phyloP scores from a whole-genome alignment of 257 asterid genomes.

The Cinchona pubescens region DNA sequence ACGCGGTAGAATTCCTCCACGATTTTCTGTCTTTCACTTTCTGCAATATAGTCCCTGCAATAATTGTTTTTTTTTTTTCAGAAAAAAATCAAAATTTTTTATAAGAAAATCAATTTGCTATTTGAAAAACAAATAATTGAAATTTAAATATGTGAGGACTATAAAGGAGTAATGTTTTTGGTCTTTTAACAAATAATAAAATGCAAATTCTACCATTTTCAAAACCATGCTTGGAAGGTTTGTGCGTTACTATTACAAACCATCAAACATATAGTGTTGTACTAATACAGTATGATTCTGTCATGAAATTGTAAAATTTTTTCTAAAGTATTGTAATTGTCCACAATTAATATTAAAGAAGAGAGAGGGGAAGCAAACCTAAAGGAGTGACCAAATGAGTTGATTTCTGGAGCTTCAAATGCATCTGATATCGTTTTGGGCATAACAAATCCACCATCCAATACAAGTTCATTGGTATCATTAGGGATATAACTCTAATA shows the following conservation, averaged over 20 bases:
- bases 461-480: slow-evolving; percentile 37
- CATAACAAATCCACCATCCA: slow-evolving; percentile 49
- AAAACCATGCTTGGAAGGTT: too few relatives aligned
- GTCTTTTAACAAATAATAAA: too few relatives aligned
- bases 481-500: slow-evolving; percentile 26
- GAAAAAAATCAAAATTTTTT: slow-evolving; percentile 15
- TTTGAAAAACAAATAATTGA: not conserved
- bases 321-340: too few relatives aligned
- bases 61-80: too few relatives aligned
- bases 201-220: too few relatives aligned
- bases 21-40: slow-evolving; percentile 55
- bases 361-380: slow-evolving; percentile 29
- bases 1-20: slow-evolving; percentile 70
- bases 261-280: too few relatives aligned
- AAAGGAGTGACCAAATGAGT: slow-evolving; percentile 59
- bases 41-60: slow-evolving; percentile 58
- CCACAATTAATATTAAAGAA: rapidly evolving
- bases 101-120: not conserved
- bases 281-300: too few relatives aligned
- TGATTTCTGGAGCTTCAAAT: slow-evolving; percentile 59
- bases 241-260: too few relatives aligned
- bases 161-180: too few relatives aligned
- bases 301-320: too few relatives aligned
- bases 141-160: not conserved
- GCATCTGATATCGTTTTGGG: slow-evolving; percentile 31